These are phyloP conservation scores for Protostelium mycophagum DNA, from an alignment of 78 protist species.

Conservation along the genomic window DNA sequence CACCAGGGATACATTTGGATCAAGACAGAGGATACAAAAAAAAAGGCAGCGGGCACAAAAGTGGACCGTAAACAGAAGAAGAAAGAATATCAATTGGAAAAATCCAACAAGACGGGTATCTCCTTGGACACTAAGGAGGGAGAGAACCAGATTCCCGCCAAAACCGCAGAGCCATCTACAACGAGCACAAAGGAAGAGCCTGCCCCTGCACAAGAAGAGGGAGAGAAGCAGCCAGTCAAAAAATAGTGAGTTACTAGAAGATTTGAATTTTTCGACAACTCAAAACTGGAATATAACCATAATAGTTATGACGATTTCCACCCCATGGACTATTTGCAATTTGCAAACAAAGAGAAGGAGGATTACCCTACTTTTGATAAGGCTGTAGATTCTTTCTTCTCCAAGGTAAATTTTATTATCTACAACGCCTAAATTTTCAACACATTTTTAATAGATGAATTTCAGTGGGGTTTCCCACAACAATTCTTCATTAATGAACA, in stretches of 20 bases:
- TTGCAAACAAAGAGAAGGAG: not conserved
- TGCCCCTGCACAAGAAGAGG: not conserved
- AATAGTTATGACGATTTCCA: conserved; percentile 70
- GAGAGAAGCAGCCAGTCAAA: not conserved
- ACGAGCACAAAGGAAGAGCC: not conserved
- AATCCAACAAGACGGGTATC: conserved; percentile 22
- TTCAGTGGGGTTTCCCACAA: no score
- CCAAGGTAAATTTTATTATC: conserved; percentile 4
- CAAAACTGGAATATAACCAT: no score
- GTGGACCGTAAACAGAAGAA: conserved; percentile 5
- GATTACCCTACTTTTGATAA: conserved; percentile 69
- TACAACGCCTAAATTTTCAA: no score
- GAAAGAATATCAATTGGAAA: conserved; percentile 25
- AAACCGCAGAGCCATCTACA: not conserved
- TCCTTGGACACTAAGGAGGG: conserved; percentile 13
- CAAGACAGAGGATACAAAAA: not conserved
- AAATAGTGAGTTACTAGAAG: no score
- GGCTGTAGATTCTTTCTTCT: conserved; percentile 89
- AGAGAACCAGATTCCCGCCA: conserved; percentile 20
- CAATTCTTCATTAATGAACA: no score
- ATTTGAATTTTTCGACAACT: no score
- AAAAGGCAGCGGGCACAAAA: not conserved
- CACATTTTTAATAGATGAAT: no score
- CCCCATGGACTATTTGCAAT: conserved; percentile 61
- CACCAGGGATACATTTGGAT: conserved; percentile 1